Base-by-base conservation (phyloP, 257 asterid genomes). In the Nicotiana paniculata region DNA sequence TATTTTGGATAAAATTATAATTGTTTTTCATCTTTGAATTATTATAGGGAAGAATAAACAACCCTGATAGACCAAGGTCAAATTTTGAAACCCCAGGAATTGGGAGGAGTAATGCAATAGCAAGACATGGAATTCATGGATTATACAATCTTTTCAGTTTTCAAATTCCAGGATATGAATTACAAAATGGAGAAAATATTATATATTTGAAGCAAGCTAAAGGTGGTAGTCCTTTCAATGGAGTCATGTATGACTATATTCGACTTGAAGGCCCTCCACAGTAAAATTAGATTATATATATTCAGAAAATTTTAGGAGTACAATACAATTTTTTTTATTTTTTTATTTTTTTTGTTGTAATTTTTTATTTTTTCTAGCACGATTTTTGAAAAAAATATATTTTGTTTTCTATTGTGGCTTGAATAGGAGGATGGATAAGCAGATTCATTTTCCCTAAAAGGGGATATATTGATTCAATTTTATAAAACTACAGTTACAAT, bases 81-180 rank as follows among this genome's bases (percentile, higher is more conserved):
- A 5, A 53, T 18, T 88, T 88, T 54, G 69, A 78, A 1, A 90
- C 91, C 1, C 89, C 87, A 3, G 4, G 10, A 9, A 82, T 91
- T 30, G 94, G 93, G 51, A 79, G 26, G 63, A 95, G 91, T 81
- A 91, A 90, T 18, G 92, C 96, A 7, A 57, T 93, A 2, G 93
- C 94, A n/a, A 88, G 97, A 53, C 94, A 93, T 77, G 91, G 94
- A 2, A 88, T 87, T 72, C 92, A 84, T 28, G 97, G 94, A 4
- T 6, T 89, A 15, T 87, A 90, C 79, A 76, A 37, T 69, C 69
- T 87, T 2, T 88, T 86, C 77, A 86, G 78, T 11, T 78, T 89
- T 67, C 18, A 10, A 2, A 64, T 91, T 2, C 12, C 51, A 0
- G 92, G 90, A 1, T 21, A 17, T 28, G 65, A 13, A 13, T 86